Conservation (phyloP, 2,329 filamentous ascomycete species). For the Phyllosticta citribraziliensis region DNA sequence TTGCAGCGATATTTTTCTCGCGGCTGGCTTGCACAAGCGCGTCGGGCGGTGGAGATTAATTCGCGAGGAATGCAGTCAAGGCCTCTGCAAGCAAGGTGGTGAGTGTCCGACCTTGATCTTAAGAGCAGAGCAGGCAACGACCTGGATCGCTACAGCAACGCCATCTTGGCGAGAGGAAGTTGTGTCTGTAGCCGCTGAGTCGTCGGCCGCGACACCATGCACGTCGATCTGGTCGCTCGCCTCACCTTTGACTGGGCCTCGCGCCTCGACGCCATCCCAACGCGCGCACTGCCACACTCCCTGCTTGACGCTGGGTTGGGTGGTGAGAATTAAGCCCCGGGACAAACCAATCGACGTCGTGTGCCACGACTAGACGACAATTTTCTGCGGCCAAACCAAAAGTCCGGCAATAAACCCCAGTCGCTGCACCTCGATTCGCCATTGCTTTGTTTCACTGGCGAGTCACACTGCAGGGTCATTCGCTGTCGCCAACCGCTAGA, state of each 20-base stretch:
- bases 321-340: background rate
- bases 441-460: background rate
- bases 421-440: background rate
- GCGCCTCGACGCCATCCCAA: background rate
- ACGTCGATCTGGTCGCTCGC: background rate
- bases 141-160: background rate
- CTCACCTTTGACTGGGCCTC: background rate
- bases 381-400: background rate
- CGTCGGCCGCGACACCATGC: background rate
- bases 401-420: background rate
- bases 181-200: background rate
- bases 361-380: background rate
- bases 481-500: background rate
- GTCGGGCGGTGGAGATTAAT: background rate
- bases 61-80: background rate
- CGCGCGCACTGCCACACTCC: background rate
- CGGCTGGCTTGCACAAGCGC: background rate
- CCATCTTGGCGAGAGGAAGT: background rate
- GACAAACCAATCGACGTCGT: background rate
- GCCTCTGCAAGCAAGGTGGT: background rate
- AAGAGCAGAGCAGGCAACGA: constrained; percentile 7
- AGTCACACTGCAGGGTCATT: background rate
- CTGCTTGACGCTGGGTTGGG: background rate
- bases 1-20: background rate
- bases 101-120: constrained; percentile 15